phyloP scores from a whole-genome alignment of 2,329 filamentous ascomycete genomes.

The Talaromyces sp. region DNA sequence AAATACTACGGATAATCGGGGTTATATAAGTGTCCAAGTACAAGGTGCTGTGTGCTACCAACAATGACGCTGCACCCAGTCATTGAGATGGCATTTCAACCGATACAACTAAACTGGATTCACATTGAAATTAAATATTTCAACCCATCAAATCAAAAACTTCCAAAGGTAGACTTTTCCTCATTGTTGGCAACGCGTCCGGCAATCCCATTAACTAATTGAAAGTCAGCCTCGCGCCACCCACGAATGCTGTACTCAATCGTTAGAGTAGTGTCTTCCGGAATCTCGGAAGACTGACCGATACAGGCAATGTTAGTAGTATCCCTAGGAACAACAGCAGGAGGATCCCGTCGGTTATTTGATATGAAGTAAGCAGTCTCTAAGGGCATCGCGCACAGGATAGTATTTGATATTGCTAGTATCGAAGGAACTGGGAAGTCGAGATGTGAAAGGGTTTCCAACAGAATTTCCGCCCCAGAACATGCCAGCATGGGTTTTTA shows the following conservation, averaged over 20 bases:
- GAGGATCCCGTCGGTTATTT: constrained; percentile 31
- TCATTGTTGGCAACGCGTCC: background rate
- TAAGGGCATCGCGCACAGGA: constrained; percentile 41
- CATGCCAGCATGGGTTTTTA: constrained; percentile 40
- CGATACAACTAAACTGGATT: background rate
- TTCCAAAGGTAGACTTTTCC: background rate
- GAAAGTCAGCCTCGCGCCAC: constrained; percentile 36
- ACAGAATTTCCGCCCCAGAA: constrained; percentile 38
- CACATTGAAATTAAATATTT: no score
- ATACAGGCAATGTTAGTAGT: constrained; percentile 37
- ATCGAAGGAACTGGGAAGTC: constrained; percentile 28
- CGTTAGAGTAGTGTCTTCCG: constrained; percentile 33
- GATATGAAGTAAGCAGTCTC: constrained; percentile 35
- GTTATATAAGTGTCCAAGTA: no score
- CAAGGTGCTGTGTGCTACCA: no score
- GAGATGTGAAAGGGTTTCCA: constrained; percentile 36
- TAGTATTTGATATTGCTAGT: constrained; percentile 24
- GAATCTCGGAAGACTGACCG: constrained; percentile 40
- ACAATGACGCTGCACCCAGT: no score
- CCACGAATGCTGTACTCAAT: constrained; percentile 36
- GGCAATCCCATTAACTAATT: constrained; percentile 23
- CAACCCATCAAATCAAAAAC: background rate
- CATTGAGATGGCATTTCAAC: background rate
- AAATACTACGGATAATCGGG: no score
- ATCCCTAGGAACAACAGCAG: constrained; percentile 33